phyloP scores from a whole-genome alignment of 768 basidiomycete species.

The Gloeostereum incarnatum region DNA sequence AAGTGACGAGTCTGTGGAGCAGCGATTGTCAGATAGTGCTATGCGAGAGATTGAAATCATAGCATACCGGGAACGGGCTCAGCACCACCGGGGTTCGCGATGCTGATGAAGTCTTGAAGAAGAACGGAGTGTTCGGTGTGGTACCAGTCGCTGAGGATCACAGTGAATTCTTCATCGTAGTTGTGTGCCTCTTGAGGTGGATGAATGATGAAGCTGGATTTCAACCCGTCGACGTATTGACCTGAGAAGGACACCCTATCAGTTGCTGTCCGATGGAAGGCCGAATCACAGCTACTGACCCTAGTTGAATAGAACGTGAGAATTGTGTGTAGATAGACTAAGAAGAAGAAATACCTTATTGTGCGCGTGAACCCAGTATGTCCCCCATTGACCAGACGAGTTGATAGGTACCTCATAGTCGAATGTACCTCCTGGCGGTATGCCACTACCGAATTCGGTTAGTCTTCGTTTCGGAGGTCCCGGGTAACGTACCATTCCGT shows the following conservation, averaged over 20 bases:
- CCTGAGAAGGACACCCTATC: slow-evolving; percentile 38
- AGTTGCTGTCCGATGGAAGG: too few relatives aligned
- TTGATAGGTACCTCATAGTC: slow-evolving; percentile 71
- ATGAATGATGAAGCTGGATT: slow-evolving; percentile 78
- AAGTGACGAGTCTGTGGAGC: slow-evolving; percentile 53
- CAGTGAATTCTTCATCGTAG: slow-evolving; percentile 89
- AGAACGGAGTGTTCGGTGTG: slow-evolving; percentile 64
- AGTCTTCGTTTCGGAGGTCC: background rate
- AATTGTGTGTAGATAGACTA: background rate
- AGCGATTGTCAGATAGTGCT: background rate
- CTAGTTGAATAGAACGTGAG: too few relatives aligned
- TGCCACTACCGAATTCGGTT: slow-evolving; percentile 38
- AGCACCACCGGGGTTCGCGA: slow-evolving; percentile 71
- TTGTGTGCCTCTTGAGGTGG: slow-evolving; percentile 51
- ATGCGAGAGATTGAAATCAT: slow-evolving; percentile 8
- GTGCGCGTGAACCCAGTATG: slow-evolving; percentile 78
- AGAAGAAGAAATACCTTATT: slow-evolving; percentile 27
- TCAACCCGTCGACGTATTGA: slow-evolving; percentile 89
- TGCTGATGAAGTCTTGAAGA: slow-evolving; percentile 55
- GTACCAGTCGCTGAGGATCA: slow-evolving; percentile 90
- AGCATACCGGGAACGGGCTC: slow-evolving; percentile 90
- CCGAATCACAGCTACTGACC: too few relatives aligned
- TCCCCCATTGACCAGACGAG: slow-evolving; percentile 63
- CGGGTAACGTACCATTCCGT: slow-evolving; percentile 65
- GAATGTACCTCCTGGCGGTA: slow-evolving; percentile 62